Percentiles rank a stretch among this genome's conserved stretches.
These are phyloP conservation scores for Microdochium paspali DNA, from an alignment of 2,329 filamentous ascomycete species.

Conservation along the genomic window DNA sequence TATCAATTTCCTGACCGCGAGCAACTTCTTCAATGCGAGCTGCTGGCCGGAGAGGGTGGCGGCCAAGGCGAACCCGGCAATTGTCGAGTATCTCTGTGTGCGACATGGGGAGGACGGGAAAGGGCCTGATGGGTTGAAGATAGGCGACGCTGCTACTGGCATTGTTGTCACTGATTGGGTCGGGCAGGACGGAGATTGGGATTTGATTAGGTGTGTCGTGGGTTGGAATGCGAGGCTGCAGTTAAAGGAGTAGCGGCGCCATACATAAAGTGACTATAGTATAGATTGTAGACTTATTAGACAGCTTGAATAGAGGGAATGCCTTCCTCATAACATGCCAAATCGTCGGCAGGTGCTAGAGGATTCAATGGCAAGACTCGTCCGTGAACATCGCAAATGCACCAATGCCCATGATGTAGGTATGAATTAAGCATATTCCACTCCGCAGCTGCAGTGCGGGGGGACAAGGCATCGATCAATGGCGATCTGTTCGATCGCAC, in stretches of 20 bases:
- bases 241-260: slow-evolving; percentile 23
- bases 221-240: slow-evolving; percentile 75
- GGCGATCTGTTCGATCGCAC: too few species aligned
- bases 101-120: slow-evolving; percentile 43
- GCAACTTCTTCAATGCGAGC: slow-evolving; percentile 85
- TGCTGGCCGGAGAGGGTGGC: slow-evolving; percentile 95
- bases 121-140: slow-evolving; percentile 36
- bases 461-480: too few species aligned
- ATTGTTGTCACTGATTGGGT: slow-evolving; percentile 94
- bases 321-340: too few species aligned
- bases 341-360: too few species aligned
- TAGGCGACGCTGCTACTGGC: slow-evolving; percentile 70
- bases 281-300: too few species aligned
- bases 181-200: slow-evolving; percentile 80
- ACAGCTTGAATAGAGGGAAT: too few species aligned
- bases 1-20: slow-evolving; percentile 83
- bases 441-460: too few species aligned
- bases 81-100: slow-evolving; percentile 52
- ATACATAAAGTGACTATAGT: too few species aligned
- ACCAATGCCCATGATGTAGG: too few species aligned
- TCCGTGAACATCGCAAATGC: too few species aligned
- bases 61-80: slow-evolving; percentile 73
- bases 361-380: too few species aligned
- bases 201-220: slow-evolving; percentile 76
- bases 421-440: too few species aligned